Percentiles rank a stretch among this genome's conserved stretches.
phyloP scores from a whole-genome alignment of 768 basidiomycete species.

The Zangia roseola region DNA sequence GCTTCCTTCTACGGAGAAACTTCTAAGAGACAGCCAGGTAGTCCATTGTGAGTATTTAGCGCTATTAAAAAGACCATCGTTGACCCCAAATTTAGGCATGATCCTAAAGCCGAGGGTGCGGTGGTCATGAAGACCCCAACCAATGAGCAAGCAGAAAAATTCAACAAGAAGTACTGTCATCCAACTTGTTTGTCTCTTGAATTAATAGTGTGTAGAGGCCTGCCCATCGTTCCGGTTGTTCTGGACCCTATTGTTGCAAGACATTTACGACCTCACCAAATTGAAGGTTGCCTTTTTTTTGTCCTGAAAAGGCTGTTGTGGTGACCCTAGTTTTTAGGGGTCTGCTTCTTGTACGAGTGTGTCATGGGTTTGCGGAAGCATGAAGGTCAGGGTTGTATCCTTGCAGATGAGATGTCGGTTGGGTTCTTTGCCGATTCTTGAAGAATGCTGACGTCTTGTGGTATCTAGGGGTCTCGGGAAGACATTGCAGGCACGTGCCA shows the following conservation, averaged over 20 bases:
- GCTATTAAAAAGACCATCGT: neutral
- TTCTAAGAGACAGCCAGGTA: conserved; percentile 28
- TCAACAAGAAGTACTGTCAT: conserved; percentile 62
- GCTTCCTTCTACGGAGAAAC: conserved; percentile 60
- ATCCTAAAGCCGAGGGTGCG: conserved; percentile 73
- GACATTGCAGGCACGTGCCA: conserved; percentile 64
- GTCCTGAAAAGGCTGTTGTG: neutral
- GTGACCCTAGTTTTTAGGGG: conserved; percentile 41
- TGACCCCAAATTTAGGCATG: conserved; percentile 49
- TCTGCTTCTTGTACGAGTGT: conserved; percentile 91
- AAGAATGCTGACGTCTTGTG: conserved; percentile 12
- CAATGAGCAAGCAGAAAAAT: conserved; percentile 59
- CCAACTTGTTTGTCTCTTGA: conserved; percentile 3
- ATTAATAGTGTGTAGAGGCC: conserved; percentile 42
- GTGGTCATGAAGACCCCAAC: conserved; percentile 84
- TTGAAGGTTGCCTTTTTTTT: conserved; percentile 58
- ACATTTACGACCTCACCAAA: conserved; percentile 83
- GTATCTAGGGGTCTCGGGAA: conserved; percentile 90
- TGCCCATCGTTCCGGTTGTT: conserved; percentile 76
- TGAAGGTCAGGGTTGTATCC: conserved; percentile 90
- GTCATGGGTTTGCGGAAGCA: conserved; percentile 93
- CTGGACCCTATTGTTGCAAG: conserved; percentile 82
- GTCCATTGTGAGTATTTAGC: conserved; percentile 18
- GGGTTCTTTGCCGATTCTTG: neutral
- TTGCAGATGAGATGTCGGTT: conserved; percentile 91